phyloP scores from a whole-genome alignment of 2,329 filamentous ascomycete species.

The Diaporthe vaccinii region DNA sequence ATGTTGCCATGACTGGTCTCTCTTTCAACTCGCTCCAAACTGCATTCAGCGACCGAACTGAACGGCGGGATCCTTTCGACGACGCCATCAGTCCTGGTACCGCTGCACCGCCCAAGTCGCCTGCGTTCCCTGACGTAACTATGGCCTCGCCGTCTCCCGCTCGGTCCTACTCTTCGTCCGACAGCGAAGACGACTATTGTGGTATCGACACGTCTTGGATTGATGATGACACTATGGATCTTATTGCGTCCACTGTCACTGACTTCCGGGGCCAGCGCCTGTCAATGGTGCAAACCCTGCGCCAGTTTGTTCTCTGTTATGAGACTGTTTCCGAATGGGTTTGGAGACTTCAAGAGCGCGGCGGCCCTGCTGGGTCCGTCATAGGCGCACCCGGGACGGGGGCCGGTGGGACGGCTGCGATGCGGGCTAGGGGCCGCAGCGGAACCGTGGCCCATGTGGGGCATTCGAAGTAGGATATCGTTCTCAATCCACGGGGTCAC shows the following conservation, averaged over 20 bases:
- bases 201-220: constrained; percentile 73
- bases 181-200: constrained; percentile 39
- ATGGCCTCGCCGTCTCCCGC: constrained; percentile 41
- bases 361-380: constrained; percentile 42
- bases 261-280: constrained; percentile 90
- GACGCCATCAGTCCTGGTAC: constrained; percentile 40
- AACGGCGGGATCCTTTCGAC: constrained; percentile 33
- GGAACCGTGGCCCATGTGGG: constrained; percentile 39
- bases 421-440: constrained; percentile 37
- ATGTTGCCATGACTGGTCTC: constrained; percentile 58
- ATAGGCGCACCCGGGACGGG: constrained; percentile 39
- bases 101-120: constrained; percentile 32
- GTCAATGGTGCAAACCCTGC: constrained; percentile 96
- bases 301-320: constrained; percentile 96
- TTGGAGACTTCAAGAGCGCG: constrained; percentile 60
- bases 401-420: constrained; percentile 38
- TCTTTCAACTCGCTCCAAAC: constrained; percentile 27
- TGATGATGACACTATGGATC: constrained; percentile 77
- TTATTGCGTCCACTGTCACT: constrained; percentile 89
- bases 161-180: constrained; percentile 20
- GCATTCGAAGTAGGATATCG: constrained; percentile 23
- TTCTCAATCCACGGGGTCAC: too few relatives aligned
- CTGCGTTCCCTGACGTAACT: constrained; percentile 48
- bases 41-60: constrained; percentile 3
- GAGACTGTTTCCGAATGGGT: constrained; percentile 95